Evolutionary conservation across 345 rosid species (phyloP), one percentile per base, ranked within the genome.

Genomic region (Populus tremula): DNA sequence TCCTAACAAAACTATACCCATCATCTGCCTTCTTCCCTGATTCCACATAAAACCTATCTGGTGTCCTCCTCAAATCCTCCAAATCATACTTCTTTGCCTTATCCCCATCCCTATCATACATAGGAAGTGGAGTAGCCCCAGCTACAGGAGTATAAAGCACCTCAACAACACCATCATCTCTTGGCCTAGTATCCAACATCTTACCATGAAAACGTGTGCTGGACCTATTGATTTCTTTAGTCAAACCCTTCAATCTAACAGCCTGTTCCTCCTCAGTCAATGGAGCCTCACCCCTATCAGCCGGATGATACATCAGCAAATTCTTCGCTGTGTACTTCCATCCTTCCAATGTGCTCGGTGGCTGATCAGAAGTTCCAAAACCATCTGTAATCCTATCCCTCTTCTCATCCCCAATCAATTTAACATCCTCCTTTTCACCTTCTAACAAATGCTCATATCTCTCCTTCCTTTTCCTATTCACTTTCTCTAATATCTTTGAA

Each of bases 321-420:
- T 96, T 96, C 91, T 92, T 94, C 0, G 99, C 89, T 0, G 90
- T 91, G 77, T 90, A 96, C 25, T 91, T 90, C 97, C 99, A 96
- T 33, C 95, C 95, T 74, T 91, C 93, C 76, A 96, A 86, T 4
- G 97, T 92, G 70, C 93, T 89, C 1, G 88, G 85, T 2, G 99
- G 99, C 86, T 96, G 99, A 87, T 94, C 86, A 38, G 98, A 93
- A 0, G 99, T 93, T 29, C 97, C 99, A 59, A 90, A 96, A 25
- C 99, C 99, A 81, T 96, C 99, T 0, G 99, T 96, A 70, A 92
- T 87, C 85, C 97, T 85, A 73, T 94, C 97, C 84, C 77, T 88
- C 84, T 89, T 81, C 0, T 47, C 88, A 84, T 86, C 97, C 78
- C 87, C 97, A 47, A 90, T 86, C 63, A 79, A 65, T 69, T 81